A percentile compares a stretch with the other conserved stretches of the same genome.
Evolutionary conservation across 257 asterid genomes (phyloP).

Genomic region (Nicotiana noctiflora): DNA sequence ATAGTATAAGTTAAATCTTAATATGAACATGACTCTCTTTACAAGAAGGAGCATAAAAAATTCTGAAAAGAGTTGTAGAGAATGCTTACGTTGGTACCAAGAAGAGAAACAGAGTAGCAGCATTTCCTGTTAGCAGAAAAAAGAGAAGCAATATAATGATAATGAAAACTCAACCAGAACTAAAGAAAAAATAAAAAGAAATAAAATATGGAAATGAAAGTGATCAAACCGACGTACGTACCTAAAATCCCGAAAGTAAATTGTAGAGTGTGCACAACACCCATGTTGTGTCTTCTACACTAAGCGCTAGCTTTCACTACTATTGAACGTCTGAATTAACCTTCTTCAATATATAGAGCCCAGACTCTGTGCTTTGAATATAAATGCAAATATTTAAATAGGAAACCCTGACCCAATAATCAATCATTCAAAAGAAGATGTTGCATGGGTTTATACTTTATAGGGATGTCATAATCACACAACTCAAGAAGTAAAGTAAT

Average conservation of each 20-base stretch:
- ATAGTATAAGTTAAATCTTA: no score
- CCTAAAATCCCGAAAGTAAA: conserved; percentile 63
- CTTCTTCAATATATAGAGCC: not conserved
- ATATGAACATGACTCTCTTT: no score
- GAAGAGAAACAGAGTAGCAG: conserved; percentile 67
- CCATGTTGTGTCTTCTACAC: not conserved
- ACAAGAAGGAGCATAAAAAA: no score
- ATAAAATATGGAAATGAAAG: not conserved
- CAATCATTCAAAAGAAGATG: not conserved
- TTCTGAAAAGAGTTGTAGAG: not conserved
- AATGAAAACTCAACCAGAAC: not conserved
- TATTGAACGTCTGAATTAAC: not conserved
- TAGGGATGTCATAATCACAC: not conserved
- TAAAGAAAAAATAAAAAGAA: not conserved
- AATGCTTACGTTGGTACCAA: conserved; percentile 56
- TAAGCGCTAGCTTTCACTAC: not conserved
- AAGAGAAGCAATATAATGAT: not conserved
- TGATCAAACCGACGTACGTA: conserved; percentile 22
- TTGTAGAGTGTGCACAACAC: conserved; percentile 33
- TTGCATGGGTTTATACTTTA: not conserved
- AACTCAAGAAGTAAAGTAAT: not conserved
- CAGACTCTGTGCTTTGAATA: not conserved
- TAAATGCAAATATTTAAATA: not conserved
- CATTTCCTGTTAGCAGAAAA: conserved; percentile 44
- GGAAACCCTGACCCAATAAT: not conserved